Percentiles rank a stretch among this genome's conserved stretches.
Evolutionary conservation across 2,329 filamentous ascomycete species (phyloP).

Genomic region (Pyrenophora teres): DNA sequence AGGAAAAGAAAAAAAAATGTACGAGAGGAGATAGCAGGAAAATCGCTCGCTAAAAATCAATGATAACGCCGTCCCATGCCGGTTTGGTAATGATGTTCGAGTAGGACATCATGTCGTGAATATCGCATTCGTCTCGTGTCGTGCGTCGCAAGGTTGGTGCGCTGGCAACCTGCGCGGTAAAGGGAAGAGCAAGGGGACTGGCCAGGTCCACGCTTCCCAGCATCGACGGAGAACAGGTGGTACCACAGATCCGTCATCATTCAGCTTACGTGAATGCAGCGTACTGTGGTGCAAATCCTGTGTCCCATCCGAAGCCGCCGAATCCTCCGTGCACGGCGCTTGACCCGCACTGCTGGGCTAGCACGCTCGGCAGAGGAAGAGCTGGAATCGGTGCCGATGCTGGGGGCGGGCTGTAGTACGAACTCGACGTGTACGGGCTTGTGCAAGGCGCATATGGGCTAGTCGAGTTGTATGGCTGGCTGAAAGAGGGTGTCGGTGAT

Average conservation of each 20-base stretch:
- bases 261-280: slow-evolving; percentile 76
- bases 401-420: slow-evolving; percentile 80
- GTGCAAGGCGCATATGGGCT: slow-evolving; percentile 52
- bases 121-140: slow-evolving; percentile 54
- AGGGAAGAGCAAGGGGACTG: slow-evolving; percentile 39
- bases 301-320: slow-evolving; percentile 81
- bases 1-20: slow-evolving; percentile 39
- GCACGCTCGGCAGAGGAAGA: slow-evolving; percentile 83
- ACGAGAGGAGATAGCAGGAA: slow-evolving; percentile 44
- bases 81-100: slow-evolving; percentile 47
- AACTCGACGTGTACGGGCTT: slow-evolving; percentile 68
- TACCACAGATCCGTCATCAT: slow-evolving; percentile 27
- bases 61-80: slow-evolving; percentile 62
- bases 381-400: slow-evolving; percentile 74
- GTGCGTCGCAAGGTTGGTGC: slow-evolving; percentile 48
- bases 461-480: slow-evolving; percentile 60
- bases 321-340: slow-evolving; percentile 66
- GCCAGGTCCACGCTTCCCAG: slow-evolving; percentile 51
- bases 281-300: slow-evolving; percentile 75
- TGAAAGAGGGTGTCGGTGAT: slow-evolving; percentile 80
- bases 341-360: slow-evolving; percentile 81
- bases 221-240: slow-evolving; percentile 32
- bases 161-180: slow-evolving; percentile 40
- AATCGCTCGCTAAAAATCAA: slow-evolving; percentile 48
- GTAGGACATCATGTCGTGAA: slow-evolving; percentile 48